Evolutionary conservation across 2,329 filamentous ascomycete genomes (phyloP), one percentile per base, ranked within the genome.

Genomic region (Trichoderma oligosporum): DNA sequence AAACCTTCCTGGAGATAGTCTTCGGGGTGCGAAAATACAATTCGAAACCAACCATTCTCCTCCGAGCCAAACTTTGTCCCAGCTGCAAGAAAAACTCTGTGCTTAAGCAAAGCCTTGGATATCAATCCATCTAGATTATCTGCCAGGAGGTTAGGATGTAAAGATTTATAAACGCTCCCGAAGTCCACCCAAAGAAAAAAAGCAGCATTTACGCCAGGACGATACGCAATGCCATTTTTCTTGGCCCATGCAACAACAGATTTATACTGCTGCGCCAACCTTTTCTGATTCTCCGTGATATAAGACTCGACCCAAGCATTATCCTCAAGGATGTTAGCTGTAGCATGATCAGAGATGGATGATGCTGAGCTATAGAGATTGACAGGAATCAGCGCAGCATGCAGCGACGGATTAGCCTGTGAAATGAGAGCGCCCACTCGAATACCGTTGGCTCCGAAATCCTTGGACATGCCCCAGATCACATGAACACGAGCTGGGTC

Each of bases 381-480:
- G 5, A 68, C 68, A 16, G 66, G 64, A 0, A 72, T 63, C 4
- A 80, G 53, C 0, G 76, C 73, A 2, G 59, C 58, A 36, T 74
- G 70, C 0, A 81, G 62, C 0, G 67, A 62, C 2, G 62, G 55
- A 56, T 79, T 81, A 16, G 68, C 64, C 47, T 78, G 78, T 5
- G 77, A 78, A 18, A 81, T 70, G 8, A 82, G 66, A 8, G 69
- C 71, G 0, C 80, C 81, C 5, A 82, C 60, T 3, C 81, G 73
- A 4, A 83, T 67, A 1, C 82, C 82, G 36, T 81, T 82, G 16
- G 78, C 76, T n/a, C 79, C 78, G 64, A 84, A 84, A 64, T 82
- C 80, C 63, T 79, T 76, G 36, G 68, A 72, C 61, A 73, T 70
- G n/a, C 73, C 71, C 65, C 76, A 74, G 12, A 81, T 65, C 1